These are phyloP conservation scores for Debaryomyces prosopidis DNA, from an alignment of 805 yeast species.

Conservation along the genomic window DNA sequence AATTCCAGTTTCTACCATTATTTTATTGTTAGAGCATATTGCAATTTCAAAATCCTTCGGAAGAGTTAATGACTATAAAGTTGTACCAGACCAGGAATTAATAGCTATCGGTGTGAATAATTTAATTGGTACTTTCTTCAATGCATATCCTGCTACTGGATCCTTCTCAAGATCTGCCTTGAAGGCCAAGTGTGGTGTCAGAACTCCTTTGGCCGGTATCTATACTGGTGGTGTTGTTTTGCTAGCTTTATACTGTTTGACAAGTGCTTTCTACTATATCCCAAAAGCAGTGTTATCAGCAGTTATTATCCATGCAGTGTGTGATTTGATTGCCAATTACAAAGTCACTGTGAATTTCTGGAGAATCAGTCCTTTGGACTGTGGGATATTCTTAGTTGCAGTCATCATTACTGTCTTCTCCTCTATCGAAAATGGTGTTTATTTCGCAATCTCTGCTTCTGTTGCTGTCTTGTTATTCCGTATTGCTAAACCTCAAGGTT, in stretches of 20 bases:
- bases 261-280: constrained; percentile 81
- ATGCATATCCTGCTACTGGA: constrained; percentile 95
- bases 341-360: constrained; percentile 68
- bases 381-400: constrained; percentile 68
- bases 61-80: constrained; percentile 85
- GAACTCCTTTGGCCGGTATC: constrained; percentile 91
- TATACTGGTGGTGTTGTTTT: constrained; percentile 88
- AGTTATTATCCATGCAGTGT: constrained; percentile 89
- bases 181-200: constrained; percentile 92
- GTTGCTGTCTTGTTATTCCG: constrained; percentile 71
- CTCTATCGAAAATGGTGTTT: constrained; percentile 84
- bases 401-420: constrained; percentile 75
- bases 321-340: constrained; percentile 76
- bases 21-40: constrained; percentile 85
- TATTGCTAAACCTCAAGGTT: constrained; percentile 77
- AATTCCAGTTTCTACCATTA: constrained; percentile 81
- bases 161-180: constrained; percentile 93
- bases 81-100: constrained; percentile 90
- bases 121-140: constrained; percentile 86
- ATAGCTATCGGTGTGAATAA: constrained; percentile 92
- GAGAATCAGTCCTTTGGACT: constrained; percentile 73
- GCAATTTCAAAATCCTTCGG: constrained; percentile 94
- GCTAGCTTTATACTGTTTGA: constrained; percentile 80
- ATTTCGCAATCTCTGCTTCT: constrained; percentile 86
- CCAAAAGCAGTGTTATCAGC: constrained; percentile 89